phyloP scores from a whole-genome alignment of 106 monocot genomes.

The Dendrobium nobile region DNA sequence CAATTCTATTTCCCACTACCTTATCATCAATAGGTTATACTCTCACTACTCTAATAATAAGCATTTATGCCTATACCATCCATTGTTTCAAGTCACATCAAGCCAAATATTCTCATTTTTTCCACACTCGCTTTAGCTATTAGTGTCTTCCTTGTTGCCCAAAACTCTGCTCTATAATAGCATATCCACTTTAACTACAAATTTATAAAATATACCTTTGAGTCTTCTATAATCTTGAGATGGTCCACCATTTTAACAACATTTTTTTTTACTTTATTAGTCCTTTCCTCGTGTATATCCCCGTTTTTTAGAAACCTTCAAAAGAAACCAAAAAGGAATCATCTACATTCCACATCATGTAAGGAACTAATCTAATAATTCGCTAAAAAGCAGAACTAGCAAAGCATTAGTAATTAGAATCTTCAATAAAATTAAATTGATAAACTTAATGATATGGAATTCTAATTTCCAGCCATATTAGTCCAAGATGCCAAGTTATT shows the following conservation, averaged over 20 bases:
- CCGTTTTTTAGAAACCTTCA: neutral
- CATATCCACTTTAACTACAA: neutral
- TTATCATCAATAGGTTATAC: neutral
- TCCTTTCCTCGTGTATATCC: neutral
- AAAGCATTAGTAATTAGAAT: neutral
- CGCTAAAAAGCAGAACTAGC: neutral
- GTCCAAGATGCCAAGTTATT: no score
- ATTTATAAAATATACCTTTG: neutral
- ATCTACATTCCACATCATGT: neutral
- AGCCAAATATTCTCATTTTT: neutral
- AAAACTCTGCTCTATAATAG: neutral
- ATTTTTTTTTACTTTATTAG: neutral
- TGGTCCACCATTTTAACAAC: neutral
- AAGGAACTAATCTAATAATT: no score
- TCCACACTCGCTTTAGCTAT: neutral
- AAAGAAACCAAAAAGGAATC: neutral
- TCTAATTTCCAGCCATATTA: neutral
- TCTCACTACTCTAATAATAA: neutral
- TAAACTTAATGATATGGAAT: neutral
- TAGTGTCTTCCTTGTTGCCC: neutral
- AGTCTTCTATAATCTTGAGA: neutral
- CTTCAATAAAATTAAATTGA: neutral
- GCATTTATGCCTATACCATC: no score
- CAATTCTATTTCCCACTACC: neutral
- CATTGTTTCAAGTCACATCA: neutral